Conservation (phyloP, 176 grass and related monocot species). For the Dactylis glomerata region DNA sequence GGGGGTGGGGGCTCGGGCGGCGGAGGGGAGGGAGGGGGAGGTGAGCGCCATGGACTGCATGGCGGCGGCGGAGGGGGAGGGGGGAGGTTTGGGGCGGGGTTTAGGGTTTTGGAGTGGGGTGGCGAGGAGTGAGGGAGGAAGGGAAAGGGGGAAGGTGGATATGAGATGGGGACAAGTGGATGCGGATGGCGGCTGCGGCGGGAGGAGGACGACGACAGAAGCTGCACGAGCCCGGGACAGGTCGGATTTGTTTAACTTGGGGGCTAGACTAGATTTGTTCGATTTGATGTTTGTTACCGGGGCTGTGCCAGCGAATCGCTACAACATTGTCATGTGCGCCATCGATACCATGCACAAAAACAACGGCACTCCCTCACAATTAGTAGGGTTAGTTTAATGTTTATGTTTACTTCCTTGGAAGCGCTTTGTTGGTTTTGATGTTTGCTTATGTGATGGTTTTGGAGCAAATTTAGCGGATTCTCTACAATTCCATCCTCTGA, state of each 20-base stretch:
- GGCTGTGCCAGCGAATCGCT: too few species aligned
- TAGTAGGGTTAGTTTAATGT: too few species aligned
- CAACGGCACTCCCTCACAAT: too few species aligned
- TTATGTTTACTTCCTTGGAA: too few species aligned
- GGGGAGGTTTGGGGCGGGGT: conserved; percentile 18
- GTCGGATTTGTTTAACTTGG: not conserved
- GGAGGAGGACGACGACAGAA: conserved; percentile 20
- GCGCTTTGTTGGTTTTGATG: too few species aligned
- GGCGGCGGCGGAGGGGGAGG: conserved; percentile 27
- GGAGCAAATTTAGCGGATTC: too few species aligned
- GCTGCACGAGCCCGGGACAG: not conserved
- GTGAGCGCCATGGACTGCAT: conserved; percentile 75
- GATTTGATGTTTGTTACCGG: not conserved
- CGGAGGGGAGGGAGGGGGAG: conserved; percentile 19
- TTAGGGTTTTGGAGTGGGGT: conserved; percentile 32
- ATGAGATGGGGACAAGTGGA: conserved; percentile 16
- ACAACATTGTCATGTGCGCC: too few species aligned
- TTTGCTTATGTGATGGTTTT: too few species aligned
- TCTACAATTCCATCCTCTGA: too few species aligned
- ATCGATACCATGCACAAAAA: too few species aligned
- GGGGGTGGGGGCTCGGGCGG: not conserved
- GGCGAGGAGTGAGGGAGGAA: not conserved
- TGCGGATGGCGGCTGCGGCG: not conserved
- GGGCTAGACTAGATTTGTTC: not conserved
- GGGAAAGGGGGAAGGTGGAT: not conserved